Base-by-base conservation (phyloP, 176 grass and related monocot genomes). In the Oryza meridionalis region DNA sequence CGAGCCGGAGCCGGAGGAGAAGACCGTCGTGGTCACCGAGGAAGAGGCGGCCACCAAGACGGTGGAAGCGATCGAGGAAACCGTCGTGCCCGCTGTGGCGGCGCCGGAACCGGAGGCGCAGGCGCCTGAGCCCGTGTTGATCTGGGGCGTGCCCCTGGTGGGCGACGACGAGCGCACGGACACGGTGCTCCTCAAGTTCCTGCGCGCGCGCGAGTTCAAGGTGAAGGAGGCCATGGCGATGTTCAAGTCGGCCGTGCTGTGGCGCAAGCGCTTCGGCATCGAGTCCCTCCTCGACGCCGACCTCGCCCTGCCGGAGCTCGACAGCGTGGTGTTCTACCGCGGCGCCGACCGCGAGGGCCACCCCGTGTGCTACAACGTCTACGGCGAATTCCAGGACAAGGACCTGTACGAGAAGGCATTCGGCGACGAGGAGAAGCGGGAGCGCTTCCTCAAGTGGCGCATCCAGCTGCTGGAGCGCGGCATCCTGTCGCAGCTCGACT, bases 331-430 rank as follows among this genome's bases (percentile, higher is more conserved):
- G 67, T 98, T 93, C 80, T 95, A 88, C 68, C 90, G 89, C 31
- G 91, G 96, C 25, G 64, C 55, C 6, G 93, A 95, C 85, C 80
- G 62, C 16, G 96, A 98, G 74, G 80, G 86, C 74, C 96, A 98
- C 83, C 96, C 96, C 7, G 91, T 98, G 21, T 95, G 96, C 88
- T 98, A 98, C 85, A 98, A 95, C 74, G 89, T 95, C 35, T 98
- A 95, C 69, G 93, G 91, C 11, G 93, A 98, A 84, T 98, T 98
- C 88, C 96, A 95, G 73, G 94, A 92, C 91, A 98, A 98, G 91
- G 93, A 98, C 2, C 82, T 98, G 21, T 95, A 98, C 78, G 96
- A 98, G 82, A 98, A 95, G 91, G 89, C 91, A 26, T 98, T 98
- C 73, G 87, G 93, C 46, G 91, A 94, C 81, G 96, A 95, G 51